Percentiles rank a stretch among this genome's conserved stretches.
These are phyloP conservation scores for Boletus insuetus DNA, from an alignment of 768 basidiomycete species.

Conservation along the genomic window DNA sequence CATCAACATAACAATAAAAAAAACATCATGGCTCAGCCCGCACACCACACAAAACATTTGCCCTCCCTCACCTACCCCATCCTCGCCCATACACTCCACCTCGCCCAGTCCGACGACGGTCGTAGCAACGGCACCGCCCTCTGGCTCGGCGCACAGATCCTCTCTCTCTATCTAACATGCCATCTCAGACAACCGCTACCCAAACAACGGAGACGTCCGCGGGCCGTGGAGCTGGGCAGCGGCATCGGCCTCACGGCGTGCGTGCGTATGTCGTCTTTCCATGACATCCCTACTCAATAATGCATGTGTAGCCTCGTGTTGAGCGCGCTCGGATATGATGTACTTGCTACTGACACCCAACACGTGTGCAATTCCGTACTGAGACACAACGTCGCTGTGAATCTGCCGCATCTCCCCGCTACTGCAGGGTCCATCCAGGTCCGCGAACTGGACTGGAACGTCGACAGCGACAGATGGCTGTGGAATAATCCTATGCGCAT, in stretches of 20 bases:
- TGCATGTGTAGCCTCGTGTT: constrained; percentile 53
- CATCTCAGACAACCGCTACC: constrained; percentile 26
- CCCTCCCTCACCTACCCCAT: constrained; percentile 41
- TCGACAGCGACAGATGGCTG: constrained; percentile 51
- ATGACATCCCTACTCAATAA: neutral
- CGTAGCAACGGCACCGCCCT: constrained; percentile 76
- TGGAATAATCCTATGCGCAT: constrained; percentile 43
- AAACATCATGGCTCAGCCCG: constrained; percentile 43
- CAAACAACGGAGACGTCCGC: constrained; percentile 23
- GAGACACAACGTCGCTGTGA: constrained; percentile 54
- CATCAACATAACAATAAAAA: neutral
- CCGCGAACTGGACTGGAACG: constrained; percentile 70
- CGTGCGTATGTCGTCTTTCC: constrained; percentile 45
- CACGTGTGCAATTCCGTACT: constrained; percentile 66
- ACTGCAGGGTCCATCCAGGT: constrained; percentile 51
- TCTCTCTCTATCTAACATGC: constrained; percentile 58
- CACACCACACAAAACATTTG: constrained; percentile 65
- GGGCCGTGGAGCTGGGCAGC: constrained; percentile 75
- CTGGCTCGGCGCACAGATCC: constrained; percentile 81
- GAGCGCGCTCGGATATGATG: constrained; percentile 67
- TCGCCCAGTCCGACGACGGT: constrained; percentile 61
- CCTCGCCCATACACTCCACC: constrained; percentile 42
- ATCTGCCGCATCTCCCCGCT: constrained; percentile 32
- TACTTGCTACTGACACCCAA: constrained; percentile 72
- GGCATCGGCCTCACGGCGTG: constrained; percentile 81